Base-by-base conservation (phyloP, 805 yeast genomes). In the Schwanniomyces occidentalis region DNA sequence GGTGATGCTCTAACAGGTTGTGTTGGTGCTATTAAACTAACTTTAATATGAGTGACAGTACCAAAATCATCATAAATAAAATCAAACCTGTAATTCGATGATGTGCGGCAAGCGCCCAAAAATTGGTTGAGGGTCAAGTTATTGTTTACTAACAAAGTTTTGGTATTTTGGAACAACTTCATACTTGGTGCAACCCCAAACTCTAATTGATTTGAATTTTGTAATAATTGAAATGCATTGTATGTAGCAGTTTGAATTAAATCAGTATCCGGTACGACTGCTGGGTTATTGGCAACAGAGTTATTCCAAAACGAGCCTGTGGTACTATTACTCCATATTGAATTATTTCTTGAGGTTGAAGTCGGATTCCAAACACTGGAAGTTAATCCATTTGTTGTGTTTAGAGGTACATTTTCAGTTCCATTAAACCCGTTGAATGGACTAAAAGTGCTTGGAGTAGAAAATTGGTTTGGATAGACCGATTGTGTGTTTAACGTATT, bases 41-140 rank as follows among this genome's bases (percentile, higher is more conserved):
- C 58, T 42, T 67, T 65, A 23, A 73, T 57, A 43, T 63, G 71
- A 6, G 65, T 60, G 3, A 73, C 72, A n/a, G 58, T 61, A 1
- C 74, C 73, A 27, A 63, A 52, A 36, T 71, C 74, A 42, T 74
- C 78, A 45, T 65, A 68, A 15, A 66, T 45, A 26, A 71, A 52
- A 15, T 71, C 75, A 46, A 73, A 75, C 16, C 55, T 53, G 36
- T 59, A 53, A 4, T 54, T 51, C 9, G 56, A 33, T 20, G 62
- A 42, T 12, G 53, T 54, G 8, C 49, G 49, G 20, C 59, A 54
- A 6, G 47, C 48, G 12, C 45, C 42, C 35, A 69, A 51, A 37
- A 55, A 63, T 24, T 48, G 66, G 40, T 55, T 68, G 42, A 48
- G 63, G 39, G 52, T 55, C 31, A 52, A 52, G 20, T 33, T 51